These are phyloP conservation scores for Heliamphora pulchella DNA, from an alignment of 179 eudicot genomes.

Conservation along the genomic window DNA sequence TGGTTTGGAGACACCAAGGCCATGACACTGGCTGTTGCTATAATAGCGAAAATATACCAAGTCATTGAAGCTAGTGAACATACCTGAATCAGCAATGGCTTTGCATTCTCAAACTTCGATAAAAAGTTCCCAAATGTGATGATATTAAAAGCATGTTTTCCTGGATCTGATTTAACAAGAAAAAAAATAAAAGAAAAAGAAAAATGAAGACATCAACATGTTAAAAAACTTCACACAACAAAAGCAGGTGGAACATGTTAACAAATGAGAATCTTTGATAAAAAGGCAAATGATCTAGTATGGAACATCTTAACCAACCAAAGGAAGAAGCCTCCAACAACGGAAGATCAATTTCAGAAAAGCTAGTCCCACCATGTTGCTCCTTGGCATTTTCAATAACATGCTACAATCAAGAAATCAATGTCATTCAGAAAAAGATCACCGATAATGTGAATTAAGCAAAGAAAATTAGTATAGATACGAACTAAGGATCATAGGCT, in stretches of 20 bases:
- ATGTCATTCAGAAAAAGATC: slow-evolving; percentile 7
- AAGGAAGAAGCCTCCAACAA: slow-evolving; percentile 40
- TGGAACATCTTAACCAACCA: slow-evolving; percentile 42
- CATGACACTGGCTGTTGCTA: not conserved
- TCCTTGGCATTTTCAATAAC: slow-evolving; percentile 31
- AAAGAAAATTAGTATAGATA: slow-evolving; percentile 10
- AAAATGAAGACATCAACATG: not conserved
- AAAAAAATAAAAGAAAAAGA: not conserved
- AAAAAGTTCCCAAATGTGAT: slow-evolving; percentile 39
- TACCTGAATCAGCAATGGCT: slow-evolving; percentile 61
- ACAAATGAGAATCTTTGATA: not conserved
- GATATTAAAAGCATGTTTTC: slow-evolving; percentile 28
- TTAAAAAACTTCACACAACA: not conserved
- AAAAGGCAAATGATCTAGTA: slow-evolving; percentile 11
- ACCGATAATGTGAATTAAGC: not conserved
- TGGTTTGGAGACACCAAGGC: not conserved
- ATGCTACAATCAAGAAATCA: slow-evolving; percentile 37
- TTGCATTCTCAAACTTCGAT: slow-evolving; percentile 35
- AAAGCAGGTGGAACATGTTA: slow-evolving; percentile 2
- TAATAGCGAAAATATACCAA: not conserved
- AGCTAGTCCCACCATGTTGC: slow-evolving; percentile 31
- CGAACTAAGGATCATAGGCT: slow-evolving; percentile 6
- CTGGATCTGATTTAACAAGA: slow-evolving; percentile 35
- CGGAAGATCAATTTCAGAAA: slow-evolving; percentile 48
- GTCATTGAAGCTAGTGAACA: slow-evolving; percentile 15